Evolutionary conservation across 352 stramenopile genomes (phyloP).

Genomic region (Globisporangium okanoganense): DNA sequence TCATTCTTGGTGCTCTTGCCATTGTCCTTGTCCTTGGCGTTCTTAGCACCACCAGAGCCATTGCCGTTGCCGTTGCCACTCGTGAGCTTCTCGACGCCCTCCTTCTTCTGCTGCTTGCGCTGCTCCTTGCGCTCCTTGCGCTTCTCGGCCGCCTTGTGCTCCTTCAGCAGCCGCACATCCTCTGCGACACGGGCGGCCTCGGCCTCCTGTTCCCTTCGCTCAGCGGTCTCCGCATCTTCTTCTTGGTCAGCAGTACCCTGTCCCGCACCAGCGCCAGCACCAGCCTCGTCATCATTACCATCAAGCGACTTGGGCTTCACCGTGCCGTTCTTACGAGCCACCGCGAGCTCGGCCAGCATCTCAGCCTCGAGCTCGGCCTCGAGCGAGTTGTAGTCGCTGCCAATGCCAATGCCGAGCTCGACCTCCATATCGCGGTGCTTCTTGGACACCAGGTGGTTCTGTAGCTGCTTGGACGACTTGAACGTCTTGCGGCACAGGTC

Average conservation of each 20-base stretch:
- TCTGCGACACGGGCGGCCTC: constrained; percentile 43
- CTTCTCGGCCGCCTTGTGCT: constrained; percentile 76
- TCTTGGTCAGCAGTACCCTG: constrained; percentile 1
- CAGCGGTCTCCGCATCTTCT: constrained; percentile 9
- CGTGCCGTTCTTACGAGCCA: constrained; percentile 27
- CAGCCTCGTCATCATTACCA: neutral
- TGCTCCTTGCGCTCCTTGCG: constrained; percentile 77
- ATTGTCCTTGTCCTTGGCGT: constrained; percentile 21
- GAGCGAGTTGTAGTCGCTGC: constrained; percentile 44
- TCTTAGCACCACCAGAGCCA: too few species aligned
- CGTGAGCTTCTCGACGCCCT: constrained; percentile 69
- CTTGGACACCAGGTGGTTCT: constrained; percentile 78
- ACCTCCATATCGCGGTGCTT: constrained; percentile 78
- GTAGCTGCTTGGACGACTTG: constrained; percentile 79
- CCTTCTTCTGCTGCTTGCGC: constrained; percentile 78
- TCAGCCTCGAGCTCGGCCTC: constrained; percentile 62
- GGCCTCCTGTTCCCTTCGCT: constrained; percentile 30
- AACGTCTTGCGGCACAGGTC: constrained; percentile 83
- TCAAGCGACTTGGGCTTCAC: neutral
- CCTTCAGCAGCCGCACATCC: constrained; percentile 56
- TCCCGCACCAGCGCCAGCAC: neutral
- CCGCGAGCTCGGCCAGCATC: constrained; percentile 52
- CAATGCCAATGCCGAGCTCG: constrained; percentile 48
- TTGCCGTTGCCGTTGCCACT: constrained; percentile 17
- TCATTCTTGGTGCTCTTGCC: constrained; percentile 29